Evolutionary conservation across 2,329 filamentous ascomycete genomes (phyloP).

Genomic region (Pseudocercospora pini-densiflorae): DNA sequence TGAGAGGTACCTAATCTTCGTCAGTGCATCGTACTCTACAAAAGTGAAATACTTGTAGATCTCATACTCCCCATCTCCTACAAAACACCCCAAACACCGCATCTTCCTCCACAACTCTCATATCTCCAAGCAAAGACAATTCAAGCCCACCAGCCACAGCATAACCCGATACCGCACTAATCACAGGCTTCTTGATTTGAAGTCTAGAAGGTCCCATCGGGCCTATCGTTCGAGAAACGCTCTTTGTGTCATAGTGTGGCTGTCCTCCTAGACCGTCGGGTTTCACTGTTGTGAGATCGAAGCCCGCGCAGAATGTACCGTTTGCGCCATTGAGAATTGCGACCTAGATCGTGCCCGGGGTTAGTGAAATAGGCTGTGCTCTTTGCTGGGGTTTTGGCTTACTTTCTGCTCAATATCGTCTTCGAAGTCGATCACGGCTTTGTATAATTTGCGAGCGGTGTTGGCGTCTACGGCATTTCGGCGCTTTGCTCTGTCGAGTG

Average conservation of each 20-base stretch:
- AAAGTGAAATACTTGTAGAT: too few species aligned
- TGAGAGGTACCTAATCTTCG: conserved; percentile 43
- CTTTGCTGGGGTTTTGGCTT: conserved; percentile 36
- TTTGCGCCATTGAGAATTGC: conserved; percentile 52
- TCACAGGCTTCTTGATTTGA: conserved; percentile 56
- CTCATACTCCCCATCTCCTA: conserved; percentile 57
- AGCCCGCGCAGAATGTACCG: conserved; percentile 59
- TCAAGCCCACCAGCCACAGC: conserved; percentile 62
- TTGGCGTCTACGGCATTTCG: conserved; percentile 58
- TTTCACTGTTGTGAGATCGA: conserved; percentile 55
- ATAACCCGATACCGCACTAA: conserved; percentile 57
- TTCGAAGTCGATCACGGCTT: conserved; percentile 57
- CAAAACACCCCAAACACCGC: conserved; percentile 62
- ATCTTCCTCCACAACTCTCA: conserved; percentile 59
- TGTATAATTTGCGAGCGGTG: conserved; percentile 55
- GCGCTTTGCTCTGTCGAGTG: conserved; percentile 56
- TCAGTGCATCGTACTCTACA: too few species aligned
- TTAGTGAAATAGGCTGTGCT: too few species aligned
- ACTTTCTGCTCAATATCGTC: conserved; percentile 56
- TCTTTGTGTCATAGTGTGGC: conserved; percentile 32
- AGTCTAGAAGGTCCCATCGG: conserved; percentile 61
- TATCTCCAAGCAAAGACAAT: conserved; percentile 57
- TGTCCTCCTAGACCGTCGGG: neutral
- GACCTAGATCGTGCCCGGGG: too few species aligned
- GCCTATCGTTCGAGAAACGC: conserved; percentile 46